Conservation (phyloP, 2,329 filamentous ascomycete species). For the Ceratocystis cubensis region DNA sequence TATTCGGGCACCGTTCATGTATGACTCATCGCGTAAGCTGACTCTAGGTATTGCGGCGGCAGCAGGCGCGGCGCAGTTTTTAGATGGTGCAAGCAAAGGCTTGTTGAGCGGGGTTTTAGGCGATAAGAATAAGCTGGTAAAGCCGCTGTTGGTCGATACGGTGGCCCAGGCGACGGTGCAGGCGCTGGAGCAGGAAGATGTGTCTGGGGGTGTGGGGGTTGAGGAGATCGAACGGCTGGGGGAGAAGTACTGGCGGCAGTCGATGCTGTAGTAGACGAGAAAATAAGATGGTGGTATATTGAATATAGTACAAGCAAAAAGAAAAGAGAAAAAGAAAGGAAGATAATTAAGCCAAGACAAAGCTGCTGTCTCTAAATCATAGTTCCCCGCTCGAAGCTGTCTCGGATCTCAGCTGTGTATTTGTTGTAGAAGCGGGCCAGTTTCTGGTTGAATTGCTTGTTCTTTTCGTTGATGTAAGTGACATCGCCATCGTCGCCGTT, state of each 20-base stretch:
- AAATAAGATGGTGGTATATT: background rate
- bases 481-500: conserved; percentile 82
- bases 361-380: conserved; percentile 52
- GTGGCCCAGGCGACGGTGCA: conserved; percentile 87
- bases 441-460: conserved; percentile 99
- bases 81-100: conserved; percentile 68
- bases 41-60: conserved; percentile 75
- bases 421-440: conserved; percentile 93
- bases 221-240: conserved; percentile 71
- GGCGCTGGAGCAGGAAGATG: conserved; percentile 59
- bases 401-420: conserved; percentile 91
- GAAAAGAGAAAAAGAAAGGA: background rate
- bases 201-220: conserved; percentile 65
- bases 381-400: conserved; percentile 94
- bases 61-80: conserved; percentile 58
- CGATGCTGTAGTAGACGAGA: conserved; percentile 58
- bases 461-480: conserved; percentile 99
- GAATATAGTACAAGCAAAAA: background rate
- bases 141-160: conserved; percentile 74
- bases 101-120: conserved; percentile 67
- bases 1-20: conserved; percentile 76
- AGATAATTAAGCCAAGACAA: background rate
- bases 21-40: conserved; percentile 66
- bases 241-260: conserved; percentile 72
- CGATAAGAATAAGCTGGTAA: conserved; percentile 52